These are phyloP conservation scores for Mycena chlorophos DNA, from an alignment of 768 basidiomycete species.

Conservation along the genomic window DNA sequence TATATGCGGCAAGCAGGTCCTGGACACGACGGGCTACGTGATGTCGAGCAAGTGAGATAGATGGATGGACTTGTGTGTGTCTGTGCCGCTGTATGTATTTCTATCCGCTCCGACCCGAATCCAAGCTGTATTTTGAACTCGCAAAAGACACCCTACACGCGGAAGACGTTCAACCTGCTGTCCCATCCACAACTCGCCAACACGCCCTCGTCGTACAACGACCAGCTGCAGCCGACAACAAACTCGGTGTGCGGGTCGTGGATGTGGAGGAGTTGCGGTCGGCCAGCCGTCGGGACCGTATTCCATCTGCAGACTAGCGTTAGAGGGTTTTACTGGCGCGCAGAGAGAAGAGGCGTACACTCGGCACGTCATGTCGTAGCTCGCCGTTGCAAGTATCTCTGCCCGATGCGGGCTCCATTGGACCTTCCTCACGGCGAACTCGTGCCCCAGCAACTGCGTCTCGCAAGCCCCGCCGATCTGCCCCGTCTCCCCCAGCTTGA, in stretches of 20 bases:
- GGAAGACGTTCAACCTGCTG: conserved; percentile 76
- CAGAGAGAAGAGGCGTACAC: conserved; percentile 56
- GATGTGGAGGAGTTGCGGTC: conserved; percentile 60
- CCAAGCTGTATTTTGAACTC: conserved; percentile 11
- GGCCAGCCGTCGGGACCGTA: conserved; percentile 52
- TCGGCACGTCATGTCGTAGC: conserved; percentile 96
- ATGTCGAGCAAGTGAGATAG: conserved; percentile 81
- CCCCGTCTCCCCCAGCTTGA: conserved; percentile 53
- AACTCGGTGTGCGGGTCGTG: conserved; percentile 94
- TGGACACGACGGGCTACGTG: conserved; percentile 79
- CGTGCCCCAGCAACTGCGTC: conserved; percentile 74
- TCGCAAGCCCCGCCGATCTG: conserved; percentile 75
- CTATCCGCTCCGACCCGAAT: conserved; percentile 7
- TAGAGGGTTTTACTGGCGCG: neutral
- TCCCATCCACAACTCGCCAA: conserved; percentile 95
- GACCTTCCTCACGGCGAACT: conserved; percentile 86
- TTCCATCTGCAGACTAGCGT: conserved; percentile 64
- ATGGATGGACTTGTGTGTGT: neutral
- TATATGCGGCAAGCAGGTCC: conserved; percentile 84
- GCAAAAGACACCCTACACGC: conserved; percentile 38
- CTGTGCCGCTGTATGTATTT: conserved; percentile 17
- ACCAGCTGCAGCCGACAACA: conserved; percentile 89
- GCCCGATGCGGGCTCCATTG: conserved; percentile 85
- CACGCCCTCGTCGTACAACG: conserved; percentile 84
- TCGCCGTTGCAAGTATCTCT: conserved; percentile 64